Evolutionary conservation across 805 yeast species (phyloP).

Genomic region (Saturnispora ahearnii): DNA sequence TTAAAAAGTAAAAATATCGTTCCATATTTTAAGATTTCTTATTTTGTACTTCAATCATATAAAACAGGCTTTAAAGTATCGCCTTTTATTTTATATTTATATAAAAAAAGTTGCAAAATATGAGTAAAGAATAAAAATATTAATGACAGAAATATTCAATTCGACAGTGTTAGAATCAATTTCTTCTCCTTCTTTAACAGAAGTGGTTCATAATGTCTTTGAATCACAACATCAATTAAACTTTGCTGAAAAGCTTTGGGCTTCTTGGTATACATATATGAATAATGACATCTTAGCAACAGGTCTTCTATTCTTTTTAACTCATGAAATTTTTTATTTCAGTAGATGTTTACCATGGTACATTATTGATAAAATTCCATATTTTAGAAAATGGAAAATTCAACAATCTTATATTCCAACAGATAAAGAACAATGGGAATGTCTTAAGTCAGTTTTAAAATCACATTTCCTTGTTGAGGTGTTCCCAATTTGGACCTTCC

Average conservation of each 20-base stretch:
- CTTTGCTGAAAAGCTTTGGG: constrained; percentile 42
- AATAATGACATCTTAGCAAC: constrained; percentile 49
- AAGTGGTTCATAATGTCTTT: constrained; percentile 30
- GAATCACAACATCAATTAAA: constrained; percentile 35
- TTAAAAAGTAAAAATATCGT: neutral
- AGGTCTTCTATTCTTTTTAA: constrained; percentile 44
- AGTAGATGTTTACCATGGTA: constrained; percentile 55
- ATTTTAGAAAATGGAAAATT: constrained; percentile 43
- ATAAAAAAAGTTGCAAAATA: neutral
- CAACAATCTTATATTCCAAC: constrained; percentile 46
- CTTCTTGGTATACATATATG: constrained; percentile 46
- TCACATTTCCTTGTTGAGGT: constrained; percentile 53
- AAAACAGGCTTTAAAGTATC: neutral
- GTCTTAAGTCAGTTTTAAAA: constrained; percentile 46
- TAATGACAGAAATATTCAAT: constrained; percentile 28
- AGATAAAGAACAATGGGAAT: constrained; percentile 53
- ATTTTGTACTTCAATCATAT: neutral
- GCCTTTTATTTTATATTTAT: neutral
- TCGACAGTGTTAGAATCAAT: constrained; percentile 21
- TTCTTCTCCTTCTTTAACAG: constrained; percentile 23
- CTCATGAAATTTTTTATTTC: constrained; percentile 49
- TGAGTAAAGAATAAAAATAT: neutral
- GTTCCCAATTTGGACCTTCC: constrained; percentile 55
- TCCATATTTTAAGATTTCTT: neutral
- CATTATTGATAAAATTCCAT: constrained; percentile 44